Percentiles rank a stretch among this genome's conserved stretches.
phyloP scores from a whole-genome alignment of 2,329 filamentous ascomycete species.

The Verticillium klebahnii region DNA sequence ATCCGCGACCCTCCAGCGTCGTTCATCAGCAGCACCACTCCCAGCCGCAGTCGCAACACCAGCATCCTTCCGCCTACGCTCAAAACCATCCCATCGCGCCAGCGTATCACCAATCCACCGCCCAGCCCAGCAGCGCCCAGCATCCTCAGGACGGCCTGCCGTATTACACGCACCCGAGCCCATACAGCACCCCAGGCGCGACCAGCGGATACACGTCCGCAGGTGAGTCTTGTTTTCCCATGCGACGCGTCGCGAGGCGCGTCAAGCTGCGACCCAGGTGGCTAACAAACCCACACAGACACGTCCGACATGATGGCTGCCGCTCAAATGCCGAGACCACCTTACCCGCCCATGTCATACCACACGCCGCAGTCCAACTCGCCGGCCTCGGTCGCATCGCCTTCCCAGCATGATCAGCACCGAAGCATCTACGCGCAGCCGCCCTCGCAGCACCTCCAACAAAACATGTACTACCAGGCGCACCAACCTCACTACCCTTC shows the following conservation, averaged over 20 bases:
- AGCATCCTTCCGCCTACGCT: constrained; percentile 64
- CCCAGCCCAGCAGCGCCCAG: constrained; percentile 57
- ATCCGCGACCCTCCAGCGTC: constrained; percentile 66
- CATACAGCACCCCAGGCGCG: constrained; percentile 78
- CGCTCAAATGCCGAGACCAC: constrained; percentile 64
- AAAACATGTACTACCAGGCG: constrained; percentile 70
- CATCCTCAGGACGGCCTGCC: constrained; percentile 60
- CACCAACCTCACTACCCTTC: constrained; percentile 60
- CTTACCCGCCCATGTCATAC: constrained; percentile 85
- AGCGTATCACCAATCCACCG: constrained; percentile 60
- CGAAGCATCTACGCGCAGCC: constrained; percentile 80
- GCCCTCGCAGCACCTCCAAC: constrained; percentile 71
- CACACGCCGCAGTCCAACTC: constrained; percentile 95
- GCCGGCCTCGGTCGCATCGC: constrained; percentile 86
- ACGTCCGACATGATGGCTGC: constrained; percentile 65
- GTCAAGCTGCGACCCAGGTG: neutral
- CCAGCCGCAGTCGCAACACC: constrained; percentile 57
- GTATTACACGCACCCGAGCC: constrained; percentile 74
- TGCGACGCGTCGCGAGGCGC: constrained; percentile 6
- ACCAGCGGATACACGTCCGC: constrained; percentile 82
- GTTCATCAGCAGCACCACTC: constrained; percentile 70
- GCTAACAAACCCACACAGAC: constrained; percentile 32
- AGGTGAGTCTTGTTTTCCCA: constrained; percentile 52
- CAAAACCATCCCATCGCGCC: constrained; percentile 60
- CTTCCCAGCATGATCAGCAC: constrained; percentile 85